These are phyloP conservation scores for Suhomyces panamericanus DNA, from an alignment of 1,139 yeast genomes.

Conservation along the genomic window DNA sequence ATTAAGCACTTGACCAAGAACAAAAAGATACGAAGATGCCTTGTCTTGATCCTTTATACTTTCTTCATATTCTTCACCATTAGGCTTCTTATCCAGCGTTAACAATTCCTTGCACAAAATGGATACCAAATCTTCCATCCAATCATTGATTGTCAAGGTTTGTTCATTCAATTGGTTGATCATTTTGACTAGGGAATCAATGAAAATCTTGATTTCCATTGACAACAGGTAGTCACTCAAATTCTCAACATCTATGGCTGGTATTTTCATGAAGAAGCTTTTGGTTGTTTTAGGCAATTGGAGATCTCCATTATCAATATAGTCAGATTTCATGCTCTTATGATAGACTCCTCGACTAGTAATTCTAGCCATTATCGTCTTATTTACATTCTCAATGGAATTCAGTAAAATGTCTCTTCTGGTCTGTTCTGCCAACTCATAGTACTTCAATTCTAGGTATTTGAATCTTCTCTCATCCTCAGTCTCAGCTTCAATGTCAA, in stretches of 20 bases:
- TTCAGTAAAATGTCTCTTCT: slow-evolving; percentile 54
- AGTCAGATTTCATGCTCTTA: slow-evolving; percentile 8
- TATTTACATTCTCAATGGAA: slow-evolving; percentile 39
- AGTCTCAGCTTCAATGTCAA: slow-evolving; percentile 13
- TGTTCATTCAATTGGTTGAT: slow-evolving; percentile 54
- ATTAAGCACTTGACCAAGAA: slow-evolving; percentile 52
- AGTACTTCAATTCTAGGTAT: slow-evolving; percentile 42
- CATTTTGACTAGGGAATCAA: slow-evolving; percentile 25
- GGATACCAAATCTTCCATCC: slow-evolving; percentile 49
- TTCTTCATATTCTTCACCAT: slow-evolving; percentile 77
- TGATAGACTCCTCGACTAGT: slow-evolving; percentile 24
- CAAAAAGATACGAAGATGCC: slow-evolving; percentile 63
- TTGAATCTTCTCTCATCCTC: slow-evolving; percentile 17
- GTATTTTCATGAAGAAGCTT: slow-evolving; percentile 33
- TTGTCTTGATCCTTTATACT: slow-evolving; percentile 74
- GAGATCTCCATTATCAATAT: slow-evolving; percentile 33
- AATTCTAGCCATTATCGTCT: slow-evolving; percentile 28
- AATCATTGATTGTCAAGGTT: slow-evolving; percentile 52
- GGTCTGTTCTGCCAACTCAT: slow-evolving; percentile 62
- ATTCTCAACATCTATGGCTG: slow-evolving; percentile 25
- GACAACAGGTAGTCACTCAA: slow-evolving; percentile 21
- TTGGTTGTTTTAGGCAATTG: slow-evolving; percentile 39
- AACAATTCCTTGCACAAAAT: slow-evolving; percentile 50
- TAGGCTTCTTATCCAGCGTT: slow-evolving; percentile 50
- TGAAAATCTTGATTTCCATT: slow-evolving; percentile 23